These are phyloP conservation scores for Alternaria gaisen DNA, from an alignment of 2,329 filamentous ascomycete genomes.

Conservation along the genomic window DNA sequence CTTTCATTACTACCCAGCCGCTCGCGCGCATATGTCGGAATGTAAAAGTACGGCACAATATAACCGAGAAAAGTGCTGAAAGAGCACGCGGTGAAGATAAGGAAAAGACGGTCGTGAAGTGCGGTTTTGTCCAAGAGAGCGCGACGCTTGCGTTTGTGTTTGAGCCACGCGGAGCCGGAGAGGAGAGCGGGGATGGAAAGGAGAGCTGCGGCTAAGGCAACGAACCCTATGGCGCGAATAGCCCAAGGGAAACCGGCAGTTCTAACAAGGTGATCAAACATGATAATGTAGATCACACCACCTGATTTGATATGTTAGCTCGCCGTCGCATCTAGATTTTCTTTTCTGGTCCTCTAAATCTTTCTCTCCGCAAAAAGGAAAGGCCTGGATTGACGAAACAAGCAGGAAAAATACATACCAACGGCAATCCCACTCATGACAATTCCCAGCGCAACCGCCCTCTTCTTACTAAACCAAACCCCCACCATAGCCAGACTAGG, in stretches of 20 bases:
- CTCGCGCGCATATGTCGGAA: slow-evolving; percentile 47
- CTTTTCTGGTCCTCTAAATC: background rate
- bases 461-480: slow-evolving; percentile 47
- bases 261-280: slow-evolving; percentile 44
- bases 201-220: slow-evolving; percentile 41
- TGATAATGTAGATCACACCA: slow-evolving; percentile 49
- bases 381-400: background rate
- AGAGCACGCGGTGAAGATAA: slow-evolving; percentile 46
- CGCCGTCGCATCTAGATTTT: background rate
- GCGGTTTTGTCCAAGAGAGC: slow-evolving; percentile 46
- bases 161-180: slow-evolving; percentile 38
- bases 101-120: slow-evolving; percentile 44
- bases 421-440: slow-evolving; percentile 52
- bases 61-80: slow-evolving; percentile 50
- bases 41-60: slow-evolving; percentile 51
- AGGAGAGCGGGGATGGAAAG: slow-evolving; percentile 49
- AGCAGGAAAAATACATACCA: slow-evolving; percentile 30
- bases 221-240: slow-evolving; percentile 48
- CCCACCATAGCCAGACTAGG: slow-evolving; percentile 49
- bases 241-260: slow-evolving; percentile 47
- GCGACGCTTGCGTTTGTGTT: slow-evolving; percentile 42
- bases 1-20: slow-evolving; percentile 41
- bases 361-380: background rate
- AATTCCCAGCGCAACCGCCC: slow-evolving; percentile 47
- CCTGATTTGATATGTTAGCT: slow-evolving; percentile 32